Evolutionary conservation across 2,329 filamentous ascomycete genomes (phyloP), one percentile per base, ranked within the genome.

Genomic region (Fusarium guadeloupense): DNA sequence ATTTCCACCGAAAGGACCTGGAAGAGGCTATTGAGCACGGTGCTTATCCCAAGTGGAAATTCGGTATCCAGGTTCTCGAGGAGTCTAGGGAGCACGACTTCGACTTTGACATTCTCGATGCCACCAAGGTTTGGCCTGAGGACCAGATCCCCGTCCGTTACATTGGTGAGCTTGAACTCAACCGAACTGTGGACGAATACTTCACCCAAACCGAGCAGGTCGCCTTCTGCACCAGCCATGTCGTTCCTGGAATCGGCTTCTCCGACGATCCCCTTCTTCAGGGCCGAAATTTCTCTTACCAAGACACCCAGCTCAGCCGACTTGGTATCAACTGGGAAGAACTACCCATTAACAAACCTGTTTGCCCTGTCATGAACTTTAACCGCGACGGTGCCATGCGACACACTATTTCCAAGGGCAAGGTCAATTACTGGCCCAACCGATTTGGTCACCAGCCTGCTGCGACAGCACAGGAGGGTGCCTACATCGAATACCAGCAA

Each of bases 41-140:
- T 7, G 81, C 82, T 0, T 93, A 82, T 67, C 90, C 91, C 9
- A 89, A 87, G 69, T 95, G 90, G 90, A 89, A 89, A 69, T 91
- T 95, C 55, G 90, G 89, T 37, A 87, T 96, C n/a, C 92, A 96
- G 70, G 81, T 88, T 4, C 84, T 95, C 19, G 84, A 89, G 0
- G 91, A 94, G 62, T 82, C 81, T 9, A 83, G 87, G 42, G 85
- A 91, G 71, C 81, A 94, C 59, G 85, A 91, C 14, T 96, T 94
- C 58, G 91, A 94, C 7, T 94, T 95, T 58, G 92, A 95, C 68
- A 89, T 94, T 25, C 83, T 96, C 2, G 92, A 96, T 65, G 88
- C 91, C 1, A 96, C 92, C 31, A 95, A 96, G 77, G 75, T 94
- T 21, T 95, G 91, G 91, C 92, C 91, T 0, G 90, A 95, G 71